Conservation (phyloP, 23 red algal genomes). For the Gracilariopsis chorda region DNA sequence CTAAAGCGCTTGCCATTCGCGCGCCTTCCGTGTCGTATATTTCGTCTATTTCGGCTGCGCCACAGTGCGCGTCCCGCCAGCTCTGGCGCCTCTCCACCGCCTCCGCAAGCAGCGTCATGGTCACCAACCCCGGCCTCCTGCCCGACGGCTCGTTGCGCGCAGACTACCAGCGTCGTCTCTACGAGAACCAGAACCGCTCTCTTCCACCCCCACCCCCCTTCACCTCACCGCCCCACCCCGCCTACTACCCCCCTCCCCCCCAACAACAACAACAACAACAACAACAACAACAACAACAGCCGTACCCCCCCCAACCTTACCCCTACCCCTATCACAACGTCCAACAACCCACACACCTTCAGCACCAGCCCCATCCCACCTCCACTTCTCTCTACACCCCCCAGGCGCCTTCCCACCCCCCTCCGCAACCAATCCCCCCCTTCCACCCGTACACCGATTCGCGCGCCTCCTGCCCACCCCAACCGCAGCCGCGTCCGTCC, state of each 20-base stretch:
- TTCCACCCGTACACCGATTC: neutral
- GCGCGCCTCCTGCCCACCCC: neutral
- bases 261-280: neutral
- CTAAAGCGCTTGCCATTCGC: too few species aligned
- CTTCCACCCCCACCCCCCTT: neutral
- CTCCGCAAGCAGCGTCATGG: neutral
- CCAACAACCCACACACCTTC: neutral
- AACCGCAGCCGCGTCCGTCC: neutral
- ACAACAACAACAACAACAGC: neutral
- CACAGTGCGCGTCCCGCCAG: too few species aligned
- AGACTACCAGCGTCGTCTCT: neutral
- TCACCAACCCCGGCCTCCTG: constrained; percentile 52
- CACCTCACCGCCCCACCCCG: neutral
- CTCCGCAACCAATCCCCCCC: neutral
- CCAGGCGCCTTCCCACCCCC: neutral
- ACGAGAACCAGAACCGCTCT: neutral
- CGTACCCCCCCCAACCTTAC: neutral
- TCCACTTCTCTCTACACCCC: neutral
- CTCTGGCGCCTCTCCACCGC: neutral
- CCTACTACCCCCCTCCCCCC: neutral
- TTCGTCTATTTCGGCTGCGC: too few species aligned
- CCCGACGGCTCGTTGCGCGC: constrained; percentile 28
- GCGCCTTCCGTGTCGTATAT: too few species aligned
- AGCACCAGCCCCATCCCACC: neutral
- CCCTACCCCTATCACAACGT: neutral